phyloP scores from a whole-genome alignment of 371 early-diverging fungal genomes.

The Umbelopsis sp. region DNA sequence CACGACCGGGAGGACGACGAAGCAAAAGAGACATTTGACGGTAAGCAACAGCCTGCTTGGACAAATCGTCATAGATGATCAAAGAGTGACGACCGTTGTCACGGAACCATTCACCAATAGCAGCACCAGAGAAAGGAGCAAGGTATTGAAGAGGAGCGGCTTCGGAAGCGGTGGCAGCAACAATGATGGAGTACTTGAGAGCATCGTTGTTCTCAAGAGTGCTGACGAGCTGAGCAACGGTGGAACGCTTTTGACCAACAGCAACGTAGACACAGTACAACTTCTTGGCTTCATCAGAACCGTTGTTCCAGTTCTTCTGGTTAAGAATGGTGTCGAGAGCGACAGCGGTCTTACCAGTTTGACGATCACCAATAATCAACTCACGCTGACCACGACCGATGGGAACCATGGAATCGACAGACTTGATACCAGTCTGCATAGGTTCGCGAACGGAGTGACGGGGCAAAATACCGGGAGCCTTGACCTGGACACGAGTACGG shows the following conservation, averaged over 20 bases:
- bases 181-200: conserved; percentile 90
- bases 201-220: conserved; percentile 87
- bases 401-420: conserved; percentile 97
- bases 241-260: conserved; percentile 96
- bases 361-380: conserved; percentile 98
- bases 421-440: conserved; percentile 98
- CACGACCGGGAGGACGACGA: conserved; percentile 98
- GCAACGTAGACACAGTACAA: conserved; percentile 98
- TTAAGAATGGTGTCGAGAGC: conserved; percentile 95
- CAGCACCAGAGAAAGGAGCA: conserved; percentile 95
- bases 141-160: conserved; percentile 95
- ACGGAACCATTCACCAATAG: conserved; percentile 97
- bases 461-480: conserved; percentile 98
- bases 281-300: conserved; percentile 47
- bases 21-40: conserved; percentile 97
- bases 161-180: conserved; percentile 96
- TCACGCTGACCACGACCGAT: conserved; percentile 99
- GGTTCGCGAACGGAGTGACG: conserved; percentile 97
- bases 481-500: conserved; percentile 92
- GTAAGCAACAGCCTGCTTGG: conserved; percentile 98
- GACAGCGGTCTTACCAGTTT: conserved; percentile 97
- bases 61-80: conserved; percentile 97
- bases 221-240: conserved; percentile 96
- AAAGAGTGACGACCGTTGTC: conserved; percentile 94
- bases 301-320: conserved; percentile 93